Evolutionary conservation across 2,329 filamentous ascomycete genomes (phyloP), one percentile per base, ranked within the genome.

Genomic region (Curvularia eragrostidis): DNA sequence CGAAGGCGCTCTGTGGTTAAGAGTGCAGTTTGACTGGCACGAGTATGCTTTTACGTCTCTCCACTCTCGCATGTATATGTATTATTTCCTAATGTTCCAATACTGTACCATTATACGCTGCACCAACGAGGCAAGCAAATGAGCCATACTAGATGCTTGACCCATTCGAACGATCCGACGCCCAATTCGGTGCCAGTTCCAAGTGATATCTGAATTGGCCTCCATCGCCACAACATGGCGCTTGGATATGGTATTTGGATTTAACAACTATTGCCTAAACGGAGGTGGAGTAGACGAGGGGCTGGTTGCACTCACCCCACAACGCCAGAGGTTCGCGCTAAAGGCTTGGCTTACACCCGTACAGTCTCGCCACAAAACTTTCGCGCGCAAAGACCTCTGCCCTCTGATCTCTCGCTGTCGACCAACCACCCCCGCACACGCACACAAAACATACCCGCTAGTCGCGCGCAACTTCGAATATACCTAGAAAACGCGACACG

Each of bases 71-170:
- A 34, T 48, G 56, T 58, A 58, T 42, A 55, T 59, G 38, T 47
- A 48, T 48, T 47, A 42, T 54, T 18, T 50, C 39, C 42, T 55
- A 55, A n/a, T 58, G 42, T 63, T 39, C 32, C 18, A 56, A 53
- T 61, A 65, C 38, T 69, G 65, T 69, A 66, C 48, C 38, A 67
- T 58, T 59, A 62, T 24, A 43, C 39, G 38, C 36, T 43, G 28
- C 21, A 19, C 36, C 18, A 36, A 32, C 26, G 18, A 28, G n/a
- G 30, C 23, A 10, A n/a, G 21, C 32, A 53, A 43, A 36, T 19
- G 21, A 41, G 39, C 41, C 8, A 42, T 42, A 34, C 28, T 19
- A 12, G 24, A 34, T 36, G 19, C 47, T 28, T n/a, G 30, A 15
- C 32, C 9, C 12, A 10, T 32, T 12, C 5, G 23, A 28, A 23